Percentiles rank a stretch among this genome's conserved stretches.
These are phyloP conservation scores for Malassezia brasiliensis DNA, from an alignment of 1,284 basidiomycete species.

Conservation along the genomic window DNA sequence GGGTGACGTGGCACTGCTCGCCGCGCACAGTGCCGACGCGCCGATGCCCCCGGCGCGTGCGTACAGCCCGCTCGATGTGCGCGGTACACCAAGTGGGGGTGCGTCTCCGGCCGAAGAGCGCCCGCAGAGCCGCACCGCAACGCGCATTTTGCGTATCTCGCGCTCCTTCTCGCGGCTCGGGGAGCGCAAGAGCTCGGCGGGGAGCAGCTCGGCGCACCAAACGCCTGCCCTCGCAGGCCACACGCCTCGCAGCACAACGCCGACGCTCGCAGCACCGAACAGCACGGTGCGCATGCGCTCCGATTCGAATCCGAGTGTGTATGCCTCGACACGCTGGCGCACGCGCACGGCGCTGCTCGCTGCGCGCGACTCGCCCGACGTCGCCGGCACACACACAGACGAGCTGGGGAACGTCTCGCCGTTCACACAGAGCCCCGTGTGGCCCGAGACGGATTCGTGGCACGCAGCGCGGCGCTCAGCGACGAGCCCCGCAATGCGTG, in stretches of 20 bases:
- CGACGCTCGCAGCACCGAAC: neutral
- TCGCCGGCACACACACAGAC: neutral
- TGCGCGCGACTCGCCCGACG: slow-evolving; percentile 4
- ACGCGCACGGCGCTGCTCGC: neutral
- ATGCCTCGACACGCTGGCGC: neutral
- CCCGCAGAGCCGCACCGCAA: neutral
- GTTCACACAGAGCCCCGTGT: neutral
- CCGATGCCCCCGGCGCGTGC: neutral
- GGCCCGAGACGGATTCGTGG: neutral
- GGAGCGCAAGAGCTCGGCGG: slow-evolving; percentile 3
- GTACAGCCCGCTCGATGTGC: neutral
- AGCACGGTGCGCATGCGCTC: neutral
- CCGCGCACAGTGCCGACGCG: neutral
- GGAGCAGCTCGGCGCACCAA: neutral
- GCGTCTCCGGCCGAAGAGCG: neutral
- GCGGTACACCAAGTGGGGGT: neutral
- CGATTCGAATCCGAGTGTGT: neutral
- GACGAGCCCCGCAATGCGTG: too few species aligned
- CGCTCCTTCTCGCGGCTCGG: slow-evolving; percentile 5
- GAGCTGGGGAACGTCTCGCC: neutral
- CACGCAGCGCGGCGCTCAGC: neutral
- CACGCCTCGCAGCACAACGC: neutral
- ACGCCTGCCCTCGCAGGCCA: neutral
- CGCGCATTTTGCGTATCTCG: slow-evolving; percentile 4
- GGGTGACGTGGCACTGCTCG: neutral